These are phyloP conservation scores for Sarocladiaceae sp. DNA, from an alignment of 2,329 filamentous ascomycete genomes.

Conservation along the genomic window DNA sequence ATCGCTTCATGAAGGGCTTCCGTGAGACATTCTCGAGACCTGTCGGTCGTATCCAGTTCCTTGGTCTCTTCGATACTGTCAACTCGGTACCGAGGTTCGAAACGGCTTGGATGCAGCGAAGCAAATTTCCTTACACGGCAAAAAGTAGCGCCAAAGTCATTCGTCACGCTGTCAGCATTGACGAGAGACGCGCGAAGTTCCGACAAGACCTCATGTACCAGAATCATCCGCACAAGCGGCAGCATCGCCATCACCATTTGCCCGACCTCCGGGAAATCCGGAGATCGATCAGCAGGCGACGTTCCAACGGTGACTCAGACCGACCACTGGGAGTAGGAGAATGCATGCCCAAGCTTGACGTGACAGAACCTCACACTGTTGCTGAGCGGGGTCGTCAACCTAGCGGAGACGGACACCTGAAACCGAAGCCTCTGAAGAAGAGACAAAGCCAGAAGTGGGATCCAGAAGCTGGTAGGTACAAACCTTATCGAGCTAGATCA, in stretches of 20 bases:
- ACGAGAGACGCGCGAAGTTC: slow-evolving; percentile 66
- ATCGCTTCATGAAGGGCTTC: slow-evolving; percentile 71
- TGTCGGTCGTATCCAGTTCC: slow-evolving; percentile 65
- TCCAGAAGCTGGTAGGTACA: slow-evolving; percentile 17
- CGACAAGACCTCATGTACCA: slow-evolving; percentile 63
- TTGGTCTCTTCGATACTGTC: slow-evolving; percentile 77
- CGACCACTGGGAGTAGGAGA: not conserved
- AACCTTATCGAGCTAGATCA: slow-evolving; percentile 36
- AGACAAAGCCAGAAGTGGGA: slow-evolving; percentile 6
- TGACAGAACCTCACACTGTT: not conserved
- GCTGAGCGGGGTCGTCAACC: slow-evolving; percentile 2
- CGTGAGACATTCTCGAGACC: slow-evolving; percentile 75
- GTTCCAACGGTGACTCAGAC: not conserved
- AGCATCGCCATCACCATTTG: slow-evolving; percentile 17
- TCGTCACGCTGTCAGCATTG: slow-evolving; percentile 63
- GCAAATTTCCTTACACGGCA: slow-evolving; percentile 65
- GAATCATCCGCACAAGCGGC: slow-evolving; percentile 15
- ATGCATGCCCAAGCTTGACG: not conserved
- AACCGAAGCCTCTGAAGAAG: slow-evolving; percentile 1
- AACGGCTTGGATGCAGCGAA: slow-evolving; percentile 69
- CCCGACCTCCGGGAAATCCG: slow-evolving; percentile 13
- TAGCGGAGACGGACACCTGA: not conserved
- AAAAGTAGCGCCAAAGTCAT: slow-evolving; percentile 54
- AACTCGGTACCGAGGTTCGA: slow-evolving; percentile 77
- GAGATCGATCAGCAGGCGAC: not conserved